Conservation (phyloP, 257 asterid species). For the Echites panduratus region DNA sequence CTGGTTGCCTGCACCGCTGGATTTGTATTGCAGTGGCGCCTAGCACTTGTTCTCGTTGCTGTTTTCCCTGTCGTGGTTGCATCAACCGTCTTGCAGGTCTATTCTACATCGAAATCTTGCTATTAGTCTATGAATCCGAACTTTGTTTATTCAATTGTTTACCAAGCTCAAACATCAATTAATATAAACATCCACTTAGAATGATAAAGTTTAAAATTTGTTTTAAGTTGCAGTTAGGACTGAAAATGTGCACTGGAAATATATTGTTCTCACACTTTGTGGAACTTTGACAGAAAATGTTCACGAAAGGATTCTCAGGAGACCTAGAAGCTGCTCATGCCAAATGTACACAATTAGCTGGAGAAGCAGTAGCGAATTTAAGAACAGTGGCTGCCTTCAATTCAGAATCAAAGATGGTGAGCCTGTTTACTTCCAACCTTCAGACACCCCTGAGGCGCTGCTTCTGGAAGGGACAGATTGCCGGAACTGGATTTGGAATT, state of each 20-base stretch:
- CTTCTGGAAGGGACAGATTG: constrained; percentile 95
- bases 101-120: not conserved
- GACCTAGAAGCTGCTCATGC: constrained; percentile 90
- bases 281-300: constrained; percentile 63
- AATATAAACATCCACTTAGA: not conserved
- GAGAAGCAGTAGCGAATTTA: constrained; percentile 83
- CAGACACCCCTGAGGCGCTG: constrained; percentile 58
- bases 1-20: constrained; percentile 94
- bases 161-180: not conserved
- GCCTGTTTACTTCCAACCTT: constrained; percentile 58
- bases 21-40: constrained; percentile 89
- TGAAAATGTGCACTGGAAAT: not conserved
- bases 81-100: constrained; percentile 83
- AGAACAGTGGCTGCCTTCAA: constrained; percentile 91
- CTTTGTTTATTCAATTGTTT: not conserved
- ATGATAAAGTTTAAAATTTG: not conserved
- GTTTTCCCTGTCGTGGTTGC: constrained; percentile 91
- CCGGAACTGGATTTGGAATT: constrained; percentile 77
- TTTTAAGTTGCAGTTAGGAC: not conserved
- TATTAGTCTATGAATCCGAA: not conserved
- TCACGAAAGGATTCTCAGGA: constrained; percentile 92
- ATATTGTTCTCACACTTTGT: not conserved
- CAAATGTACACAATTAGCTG: constrained; percentile 88
- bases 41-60: constrained; percentile 80
- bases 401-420: constrained; percentile 60